Percentiles rank a stretch among this genome's conserved stretches.
Conservation (phyloP, 805 yeast genomes). For the Wickerhamiella brachini region DNA sequence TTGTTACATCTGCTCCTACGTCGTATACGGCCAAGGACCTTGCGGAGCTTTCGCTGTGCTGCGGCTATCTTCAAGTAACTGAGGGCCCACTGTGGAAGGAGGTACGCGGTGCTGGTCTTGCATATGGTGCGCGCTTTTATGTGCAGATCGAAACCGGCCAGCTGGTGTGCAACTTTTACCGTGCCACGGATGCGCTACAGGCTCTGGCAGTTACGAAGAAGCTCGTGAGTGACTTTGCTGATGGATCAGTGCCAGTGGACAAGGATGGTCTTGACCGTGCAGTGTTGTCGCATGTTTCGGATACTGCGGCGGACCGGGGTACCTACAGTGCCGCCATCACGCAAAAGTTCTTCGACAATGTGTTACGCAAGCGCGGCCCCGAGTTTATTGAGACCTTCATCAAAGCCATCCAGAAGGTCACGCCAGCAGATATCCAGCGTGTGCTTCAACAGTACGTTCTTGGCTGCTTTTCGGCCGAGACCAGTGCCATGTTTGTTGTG, state of each 20-base stretch:
- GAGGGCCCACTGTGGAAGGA: constrained; percentile 98
- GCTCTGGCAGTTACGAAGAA: constrained; percentile 48
- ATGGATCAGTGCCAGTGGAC: constrained; percentile 44
- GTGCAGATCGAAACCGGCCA: constrained; percentile 53
- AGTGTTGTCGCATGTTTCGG: constrained; percentile 57
- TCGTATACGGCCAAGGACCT: constrained; percentile 44
- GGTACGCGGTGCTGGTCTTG: constrained; percentile 85
- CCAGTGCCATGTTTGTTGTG: constrained; percentile 52
- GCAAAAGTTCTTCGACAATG: constrained; percentile 49
- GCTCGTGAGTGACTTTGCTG: constrained; percentile 47
- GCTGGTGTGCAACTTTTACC: constrained; percentile 51
- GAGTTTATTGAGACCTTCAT: constrained; percentile 43
- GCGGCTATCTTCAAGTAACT: constrained; percentile 65
- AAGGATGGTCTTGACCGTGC: constrained; percentile 53
- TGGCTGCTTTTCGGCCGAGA: constrained; percentile 45
- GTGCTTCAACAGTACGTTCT: constrained; percentile 45
- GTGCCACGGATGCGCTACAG: constrained; percentile 71
- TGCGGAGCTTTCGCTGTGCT: constrained; percentile 55
- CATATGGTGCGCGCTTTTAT: constrained; percentile 67
- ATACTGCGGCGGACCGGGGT: constrained; percentile 55
- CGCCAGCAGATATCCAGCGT: constrained; percentile 34
- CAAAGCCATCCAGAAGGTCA: constrained; percentile 34
- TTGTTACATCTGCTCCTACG: constrained; percentile 47
- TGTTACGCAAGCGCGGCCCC: constrained; percentile 58
- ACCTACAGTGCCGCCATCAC: constrained; percentile 52